Evolutionary conservation across 2,329 filamentous ascomycete species (phyloP), one percentile per base, ranked within the genome.

Genomic region (Verticillium zaregamsianum): DNA sequence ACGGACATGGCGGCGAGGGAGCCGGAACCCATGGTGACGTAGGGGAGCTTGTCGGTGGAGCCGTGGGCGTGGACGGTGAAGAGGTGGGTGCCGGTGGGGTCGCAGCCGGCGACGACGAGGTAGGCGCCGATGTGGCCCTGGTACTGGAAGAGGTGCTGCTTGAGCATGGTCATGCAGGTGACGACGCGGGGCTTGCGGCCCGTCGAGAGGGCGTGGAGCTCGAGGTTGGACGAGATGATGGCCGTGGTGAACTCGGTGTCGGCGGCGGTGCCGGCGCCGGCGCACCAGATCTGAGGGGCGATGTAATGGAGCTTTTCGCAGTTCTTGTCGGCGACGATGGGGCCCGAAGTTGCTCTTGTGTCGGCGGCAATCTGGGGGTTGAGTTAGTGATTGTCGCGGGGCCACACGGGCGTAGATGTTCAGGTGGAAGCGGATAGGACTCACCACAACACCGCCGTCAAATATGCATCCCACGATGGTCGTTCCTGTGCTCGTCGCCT

Each of bases 251-350:
- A 99, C 82, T 99, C 95, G 68, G 94, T 98, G 78, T 99, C 95
- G 71, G 95, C 95, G 65, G 95, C 95, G 59, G 95, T 99, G 77
- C 96, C 95, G 69, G 95, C 96, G 70, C 95, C 95, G 11, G 95
- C 95, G 80, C 95, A 99, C 95, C 95, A 99, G 79, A 99, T 99
- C 79, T 97, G 93, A 63, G 95, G 94, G 54, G 95, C 86, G 77
- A 99, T 99, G 84, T 96, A 99, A 82, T 99, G 95, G 67, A 99
- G 89, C 83, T 99, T 99, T 82, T 99, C 94, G 83, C 95, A 98
- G 86, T 99, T 99, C 92, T 99, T 99, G 87, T 99, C 95, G 79
- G 96, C 96, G 70, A 99, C 95, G 79, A 99, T 99, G 68, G 95
- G 93, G 39, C 95, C 95, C 67, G 91, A 96, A 56, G 95, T 99